A percentile compares a stretch with the other conserved stretches of the same genome.
These are phyloP conservation scores for Heliamphora exappendiculata DNA, from an alignment of 148 eudicot species.

Conservation along the genomic window DNA sequence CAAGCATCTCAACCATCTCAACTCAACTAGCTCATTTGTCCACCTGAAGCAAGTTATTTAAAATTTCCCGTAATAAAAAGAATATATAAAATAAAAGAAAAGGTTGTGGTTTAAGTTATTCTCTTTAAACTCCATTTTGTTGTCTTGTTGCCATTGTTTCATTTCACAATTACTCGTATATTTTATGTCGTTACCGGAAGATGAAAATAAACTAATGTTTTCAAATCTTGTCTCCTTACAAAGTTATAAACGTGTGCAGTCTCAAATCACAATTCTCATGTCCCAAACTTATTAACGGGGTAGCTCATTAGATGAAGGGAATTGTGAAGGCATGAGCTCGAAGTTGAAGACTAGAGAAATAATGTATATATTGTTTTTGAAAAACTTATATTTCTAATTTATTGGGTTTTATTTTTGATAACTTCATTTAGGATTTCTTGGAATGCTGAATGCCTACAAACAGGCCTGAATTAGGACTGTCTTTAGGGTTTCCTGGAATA, in stretches of 20 bases:
- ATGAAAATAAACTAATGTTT: background rate
- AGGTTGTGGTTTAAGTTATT: background rate
- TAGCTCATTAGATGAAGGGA: too few relatives aligned
- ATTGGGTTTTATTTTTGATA: too few relatives aligned
- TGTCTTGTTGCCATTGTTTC: background rate
- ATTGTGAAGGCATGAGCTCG: too few relatives aligned
- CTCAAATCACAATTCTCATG: background rate
- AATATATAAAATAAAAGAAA: background rate
- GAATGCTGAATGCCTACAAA: too few relatives aligned
- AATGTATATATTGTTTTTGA: too few relatives aligned
- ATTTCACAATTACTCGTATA: background rate
- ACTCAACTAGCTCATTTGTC: background rate
- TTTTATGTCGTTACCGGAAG: background rate
- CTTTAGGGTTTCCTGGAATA: too few relatives aligned
- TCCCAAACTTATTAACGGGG: background rate
- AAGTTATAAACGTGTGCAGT: background rate
- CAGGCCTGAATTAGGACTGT: too few relatives aligned
- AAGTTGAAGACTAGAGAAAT: too few relatives aligned
- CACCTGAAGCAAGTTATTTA: background rate
- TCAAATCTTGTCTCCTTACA: background rate
- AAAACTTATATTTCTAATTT: too few relatives aligned
- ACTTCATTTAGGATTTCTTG: too few relatives aligned
- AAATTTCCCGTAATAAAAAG: background rate
- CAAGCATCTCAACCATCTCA: background rate
- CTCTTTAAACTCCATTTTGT: background rate